These are phyloP conservation scores for Pelargonium fulgidum DNA, from an alignment of 441 rosid species.

Conservation along the genomic window DNA sequence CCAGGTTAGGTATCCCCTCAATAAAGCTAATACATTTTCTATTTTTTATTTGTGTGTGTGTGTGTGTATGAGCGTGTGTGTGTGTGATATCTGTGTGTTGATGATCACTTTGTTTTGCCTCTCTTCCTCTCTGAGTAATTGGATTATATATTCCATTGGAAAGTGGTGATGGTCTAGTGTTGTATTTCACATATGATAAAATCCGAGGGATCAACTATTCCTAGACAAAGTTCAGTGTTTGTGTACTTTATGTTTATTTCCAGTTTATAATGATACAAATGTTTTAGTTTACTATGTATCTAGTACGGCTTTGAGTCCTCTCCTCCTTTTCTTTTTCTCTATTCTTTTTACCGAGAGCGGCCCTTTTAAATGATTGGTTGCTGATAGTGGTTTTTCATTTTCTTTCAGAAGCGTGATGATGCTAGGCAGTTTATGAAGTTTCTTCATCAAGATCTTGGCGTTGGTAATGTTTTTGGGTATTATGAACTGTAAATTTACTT, in stretches of 20 bases:
- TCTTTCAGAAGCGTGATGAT: conserved; percentile 81
- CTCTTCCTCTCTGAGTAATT: neutral
- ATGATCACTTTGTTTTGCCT: neutral
- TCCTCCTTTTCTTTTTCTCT: neutral
- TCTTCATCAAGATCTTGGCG: conserved; percentile 96
- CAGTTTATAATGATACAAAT: neutral
- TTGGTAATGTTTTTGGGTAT: conserved; percentile 50
- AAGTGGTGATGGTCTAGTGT: neutral
- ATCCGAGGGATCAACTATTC: neutral
- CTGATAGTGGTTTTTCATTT: conserved; percentile 22
- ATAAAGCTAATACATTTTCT: neutral
- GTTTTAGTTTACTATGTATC: neutral
- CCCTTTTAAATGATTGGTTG: conserved; percentile 7
- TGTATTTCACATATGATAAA: too few relatives aligned
- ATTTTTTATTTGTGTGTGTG: neutral
- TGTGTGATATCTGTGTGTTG: too few relatives aligned
- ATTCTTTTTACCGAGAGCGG: too few relatives aligned
- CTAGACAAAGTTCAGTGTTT: neutral
- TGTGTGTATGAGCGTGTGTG: neutral
- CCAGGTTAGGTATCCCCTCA: conserved; percentile 49
- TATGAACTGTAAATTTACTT: neutral
- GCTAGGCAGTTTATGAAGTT: conserved; percentile 96
- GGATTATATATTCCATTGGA: neutral
- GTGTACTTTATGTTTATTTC: neutral
- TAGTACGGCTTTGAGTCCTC: neutral